phyloP scores from a whole-genome alignment of 1,139 yeast genomes.

The Hyphopichia pseudoburtonii region DNA sequence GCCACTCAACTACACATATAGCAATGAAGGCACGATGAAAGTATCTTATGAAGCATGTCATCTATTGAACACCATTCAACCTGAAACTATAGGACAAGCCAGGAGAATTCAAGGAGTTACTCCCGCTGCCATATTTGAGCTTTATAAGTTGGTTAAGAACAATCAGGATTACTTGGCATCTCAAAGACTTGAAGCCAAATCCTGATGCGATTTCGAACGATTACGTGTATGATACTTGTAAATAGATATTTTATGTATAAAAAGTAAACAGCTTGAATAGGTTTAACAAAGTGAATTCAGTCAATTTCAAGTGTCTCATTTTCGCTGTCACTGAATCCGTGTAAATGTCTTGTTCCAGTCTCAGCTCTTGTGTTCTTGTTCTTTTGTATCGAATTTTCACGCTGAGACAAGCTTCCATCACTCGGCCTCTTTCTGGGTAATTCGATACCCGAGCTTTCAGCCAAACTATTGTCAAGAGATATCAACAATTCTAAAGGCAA shows the following conservation, averaged over 20 bases:
- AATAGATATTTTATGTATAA: constrained; percentile 1
- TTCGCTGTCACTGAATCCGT: constrained; percentile 9
- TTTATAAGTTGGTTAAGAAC: constrained; percentile 47
- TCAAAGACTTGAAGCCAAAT: constrained; percentile 6
- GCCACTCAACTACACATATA: constrained; percentile 67
- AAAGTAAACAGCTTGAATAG: no score
- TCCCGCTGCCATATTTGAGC: constrained; percentile 76
- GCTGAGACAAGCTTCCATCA: no score
- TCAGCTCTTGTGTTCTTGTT: no score
- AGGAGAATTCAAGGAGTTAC: constrained; percentile 92
- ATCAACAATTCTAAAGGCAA: constrained; percentile 40
- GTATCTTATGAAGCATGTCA: constrained; percentile 76
- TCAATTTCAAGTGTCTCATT: background rate
- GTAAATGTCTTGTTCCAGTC: constrained; percentile 2
- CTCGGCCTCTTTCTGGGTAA: no score
- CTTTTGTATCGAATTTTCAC: no score
- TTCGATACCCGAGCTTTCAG: constrained; percentile 5
- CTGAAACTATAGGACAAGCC: constrained; percentile 92
- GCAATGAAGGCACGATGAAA: constrained; percentile 40
- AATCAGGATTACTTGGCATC: constrained; percentile 21
- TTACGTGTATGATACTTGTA: no score
- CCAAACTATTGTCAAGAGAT: constrained; percentile 33
- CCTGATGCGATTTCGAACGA: background rate
- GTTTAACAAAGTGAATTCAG: background rate
- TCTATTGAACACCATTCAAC: constrained; percentile 72